Base-by-base conservation (phyloP, 1,139 yeast genomes). In the Debaryomyces sp. region DNA sequence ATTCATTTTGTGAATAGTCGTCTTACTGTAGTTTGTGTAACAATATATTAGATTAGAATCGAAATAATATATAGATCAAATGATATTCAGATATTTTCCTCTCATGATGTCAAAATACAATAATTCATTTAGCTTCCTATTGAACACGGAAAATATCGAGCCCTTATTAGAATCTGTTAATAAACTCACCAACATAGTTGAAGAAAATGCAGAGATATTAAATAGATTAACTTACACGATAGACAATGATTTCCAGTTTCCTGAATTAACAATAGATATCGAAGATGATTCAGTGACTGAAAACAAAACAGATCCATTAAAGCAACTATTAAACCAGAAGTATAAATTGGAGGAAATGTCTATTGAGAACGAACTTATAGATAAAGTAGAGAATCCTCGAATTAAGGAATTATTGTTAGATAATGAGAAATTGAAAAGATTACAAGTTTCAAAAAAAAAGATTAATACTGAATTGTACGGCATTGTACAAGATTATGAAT, bases 91-190 rank as follows among this genome's bases (percentile, higher is more conserved):
- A 18, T 23, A 8, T 40, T 21, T 50, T 54, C 45, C 57, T 62
- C 33, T 15, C 5, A 30, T 41, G 21, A 41, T 22, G 35, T 41
- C 43, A 18, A 41, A 41, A 32, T 41, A 41, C 17, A 41, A 30
- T 13, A 41, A 29, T n/a, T 30, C 43, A 12, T 41, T 30, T 30
- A 35, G 43, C 12, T 70, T 63, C 45, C 58, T 71, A 41, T 60
- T 73, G 30, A 73, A 71, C 47, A 73, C 76, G 6, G 80, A 75
- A 50, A 72, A 70, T 49, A 60, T 66, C 40, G 65, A 64, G 38
- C 77, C 77, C 4, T 56, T 74, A 17, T 35, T 62, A 1, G 59
- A 56, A 1, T 51, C 67, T 7, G 52, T 70, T 0, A 57, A 56
- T n/a, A 57, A 60, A 26, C 53, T 74, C 10, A 50, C 60, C 12